Evolutionary conservation across 306 rosid species (phyloP), one percentile per base, ranked within the genome.

Genomic region (Sindora glabra): DNA sequence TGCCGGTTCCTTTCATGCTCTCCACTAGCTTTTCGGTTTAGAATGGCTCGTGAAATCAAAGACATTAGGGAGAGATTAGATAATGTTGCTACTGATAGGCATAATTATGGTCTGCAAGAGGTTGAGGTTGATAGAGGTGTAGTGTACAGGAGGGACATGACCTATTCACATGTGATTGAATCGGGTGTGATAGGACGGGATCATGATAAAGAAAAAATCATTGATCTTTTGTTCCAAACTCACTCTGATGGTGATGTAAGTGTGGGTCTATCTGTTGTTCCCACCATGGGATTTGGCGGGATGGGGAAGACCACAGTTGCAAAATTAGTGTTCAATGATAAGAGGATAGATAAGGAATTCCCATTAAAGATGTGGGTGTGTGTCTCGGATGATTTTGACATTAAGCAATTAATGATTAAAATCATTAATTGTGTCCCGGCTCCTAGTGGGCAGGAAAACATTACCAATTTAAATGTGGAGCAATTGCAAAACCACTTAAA

Each of bases 121-220:
- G 47, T 29, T 21, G 29, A 24, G 1, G 56, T 34, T 21, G 68
- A 68, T 24, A 49, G 15, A 2, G 8, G 29, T 8, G 39, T 59
- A 5, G 54, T 39, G 13, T 55, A n/a, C 1, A 16, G 5, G 25
- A 15, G 69, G 36, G 59, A 59, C 19, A 32, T 49, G 72, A 25
- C 67, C 15, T 18, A 61, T 56, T 62, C 84, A 39, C 39, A 13
- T 45, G 42, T 73, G 8, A 5, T 18, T 41, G 54, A 65, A 19
- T 63, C 73, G 5, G 67, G 76, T 8, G 72, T 69, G 36, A 15
- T 80, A 48, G 85, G 77, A 37, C 72, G 82, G 37, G 48, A 55
- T 4, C 12, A 12, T 8, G 77, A 76, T n/a, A n/a, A n/a, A n/a
- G n/a, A n/a, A n/a, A n/a, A n/a, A n/a, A n/a, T n/a, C n/a, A n/a